Conservation (phyloP, 257 asterid species). For the Lycium ferocissimum region DNA sequence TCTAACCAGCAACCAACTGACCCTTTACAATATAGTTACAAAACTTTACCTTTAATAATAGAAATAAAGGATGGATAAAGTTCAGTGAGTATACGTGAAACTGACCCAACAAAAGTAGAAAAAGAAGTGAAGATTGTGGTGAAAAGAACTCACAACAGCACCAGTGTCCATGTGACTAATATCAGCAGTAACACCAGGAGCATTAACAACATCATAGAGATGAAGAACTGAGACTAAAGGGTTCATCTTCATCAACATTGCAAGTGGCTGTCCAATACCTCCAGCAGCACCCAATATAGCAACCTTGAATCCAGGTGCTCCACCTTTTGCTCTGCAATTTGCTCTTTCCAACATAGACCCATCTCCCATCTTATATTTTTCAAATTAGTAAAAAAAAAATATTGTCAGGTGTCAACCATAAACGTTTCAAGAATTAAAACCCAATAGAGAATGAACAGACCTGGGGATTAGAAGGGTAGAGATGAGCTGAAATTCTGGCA, state of each 20-base stretch:
- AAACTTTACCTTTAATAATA: background rate
- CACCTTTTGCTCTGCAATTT: constrained; percentile 95
- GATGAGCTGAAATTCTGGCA: constrained; percentile 88
- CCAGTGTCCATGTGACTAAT: constrained; percentile 97
- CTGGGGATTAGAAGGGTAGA: constrained; percentile 74
- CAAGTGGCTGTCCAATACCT: constrained; percentile 93
- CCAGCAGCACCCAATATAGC: constrained; percentile 97
- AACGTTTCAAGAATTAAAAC: too few relatives aligned
- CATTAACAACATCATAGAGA: constrained; percentile 91
- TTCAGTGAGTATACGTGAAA: background rate
- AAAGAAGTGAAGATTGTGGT: background rate
- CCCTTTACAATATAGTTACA: too few relatives aligned
- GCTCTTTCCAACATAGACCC: constrained; percentile 53
- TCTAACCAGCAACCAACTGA: too few relatives aligned
- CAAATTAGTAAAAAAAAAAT: too few relatives aligned
- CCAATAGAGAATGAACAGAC: constrained; percentile 32
- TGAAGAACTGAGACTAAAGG: constrained; percentile 92
- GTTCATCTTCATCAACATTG: constrained; percentile 93
- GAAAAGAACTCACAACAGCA: constrained; percentile 67
- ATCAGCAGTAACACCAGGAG: constrained; percentile 98
- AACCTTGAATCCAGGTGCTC: constrained; percentile 92
- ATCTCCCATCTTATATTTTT: constrained; percentile 55
- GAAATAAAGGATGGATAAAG: background rate
- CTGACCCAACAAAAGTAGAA: background rate
- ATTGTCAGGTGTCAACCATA: too few relatives aligned